These are phyloP conservation scores for Apiotrichum montevideense DNA, from an alignment of 1,284 basidiomycete species.

Conservation along the genomic window DNA sequence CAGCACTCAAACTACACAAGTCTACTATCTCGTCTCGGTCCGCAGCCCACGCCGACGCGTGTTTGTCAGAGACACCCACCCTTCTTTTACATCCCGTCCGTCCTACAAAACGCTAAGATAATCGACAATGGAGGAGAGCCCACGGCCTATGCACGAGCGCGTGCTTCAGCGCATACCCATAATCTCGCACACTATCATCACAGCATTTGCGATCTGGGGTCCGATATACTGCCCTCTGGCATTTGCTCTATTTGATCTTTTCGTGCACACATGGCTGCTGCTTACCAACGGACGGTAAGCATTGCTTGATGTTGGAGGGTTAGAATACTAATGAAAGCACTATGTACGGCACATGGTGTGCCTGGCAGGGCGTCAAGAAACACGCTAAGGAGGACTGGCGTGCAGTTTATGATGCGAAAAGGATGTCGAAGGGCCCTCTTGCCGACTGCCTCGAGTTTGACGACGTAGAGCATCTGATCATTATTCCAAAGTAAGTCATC, in stretches of 20 bases:
- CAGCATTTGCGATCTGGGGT: constrained; percentile 24
- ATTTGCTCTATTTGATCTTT: constrained; percentile 21
- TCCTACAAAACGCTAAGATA: too few relatives aligned
- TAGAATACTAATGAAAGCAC: too few relatives aligned
- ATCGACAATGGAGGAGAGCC: background rate
- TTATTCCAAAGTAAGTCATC: constrained; percentile 26
- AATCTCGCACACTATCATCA: constrained; percentile 24
- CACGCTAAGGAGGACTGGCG: constrained; percentile 30
- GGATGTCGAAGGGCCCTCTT: background rate
- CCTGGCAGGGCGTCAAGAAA: constrained; percentile 23
- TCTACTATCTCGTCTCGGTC: too few relatives aligned
- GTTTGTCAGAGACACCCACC: background rate
- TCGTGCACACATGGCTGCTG: constrained; percentile 26
- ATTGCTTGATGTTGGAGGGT: background rate
- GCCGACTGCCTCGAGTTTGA: constrained; percentile 18
- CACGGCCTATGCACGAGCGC: background rate
- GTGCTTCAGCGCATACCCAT: constrained; percentile 32
- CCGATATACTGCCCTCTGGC: constrained; percentile 23
- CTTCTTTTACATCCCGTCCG: background rate
- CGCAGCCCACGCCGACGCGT: too few relatives aligned
- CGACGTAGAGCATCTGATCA: constrained; percentile 34
- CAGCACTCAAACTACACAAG: too few relatives aligned
- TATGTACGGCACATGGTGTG: constrained; percentile 23
- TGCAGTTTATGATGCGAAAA: constrained; percentile 2
- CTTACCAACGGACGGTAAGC: constrained; percentile 26